These are phyloP conservation scores for Davidsoniella eucalypti DNA, from an alignment of 2,329 filamentous ascomycete species.

Conservation along the genomic window DNA sequence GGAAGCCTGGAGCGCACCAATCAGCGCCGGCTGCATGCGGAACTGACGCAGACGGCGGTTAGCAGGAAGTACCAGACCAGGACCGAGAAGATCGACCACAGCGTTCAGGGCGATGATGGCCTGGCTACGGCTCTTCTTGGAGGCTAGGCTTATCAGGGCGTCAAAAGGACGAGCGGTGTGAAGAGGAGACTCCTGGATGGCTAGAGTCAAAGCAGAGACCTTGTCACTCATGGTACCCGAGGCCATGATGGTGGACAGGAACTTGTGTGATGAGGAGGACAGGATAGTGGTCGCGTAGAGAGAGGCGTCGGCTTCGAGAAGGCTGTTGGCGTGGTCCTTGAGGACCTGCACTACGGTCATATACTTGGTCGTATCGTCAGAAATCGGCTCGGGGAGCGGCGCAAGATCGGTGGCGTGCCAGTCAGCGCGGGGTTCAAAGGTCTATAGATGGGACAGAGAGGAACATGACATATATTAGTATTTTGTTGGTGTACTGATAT, in stretches of 20 bases:
- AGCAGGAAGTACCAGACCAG: conserved; percentile 67
- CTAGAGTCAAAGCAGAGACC: conserved; percentile 82
- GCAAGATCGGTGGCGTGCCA: conserved; percentile 34
- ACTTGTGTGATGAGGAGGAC: conserved; percentile 79
- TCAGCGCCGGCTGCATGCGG: conserved; percentile 58
- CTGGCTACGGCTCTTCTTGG: conserved; percentile 84
- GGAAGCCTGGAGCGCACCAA: conserved; percentile 51
- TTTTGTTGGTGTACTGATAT: conserved; percentile 16
- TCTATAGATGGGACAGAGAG: conserved; percentile 20
- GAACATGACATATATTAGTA: conserved; percentile 18
- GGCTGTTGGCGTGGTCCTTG: conserved; percentile 52
- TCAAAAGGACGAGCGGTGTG: conserved; percentile 87
- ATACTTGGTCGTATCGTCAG: conserved; percentile 30
- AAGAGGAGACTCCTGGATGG: conserved; percentile 87
- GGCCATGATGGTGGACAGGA: conserved; percentile 92
- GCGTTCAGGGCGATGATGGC: conserved; percentile 86
- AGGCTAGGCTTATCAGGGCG: conserved; percentile 63
- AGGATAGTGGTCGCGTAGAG: conserved; percentile 59
- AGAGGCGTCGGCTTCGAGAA: conserved; percentile 64
- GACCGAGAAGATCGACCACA: conserved; percentile 83
- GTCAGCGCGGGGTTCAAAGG: conserved; percentile 40
- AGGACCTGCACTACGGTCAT: conserved; percentile 31
- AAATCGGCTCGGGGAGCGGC: conserved; percentile 26
- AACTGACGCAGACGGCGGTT: conserved; percentile 72
- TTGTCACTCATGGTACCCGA: conserved; percentile 95